phyloP scores from a whole-genome alignment of 2,329 filamentous ascomycete species.

The Aureobasidium lini region DNA sequence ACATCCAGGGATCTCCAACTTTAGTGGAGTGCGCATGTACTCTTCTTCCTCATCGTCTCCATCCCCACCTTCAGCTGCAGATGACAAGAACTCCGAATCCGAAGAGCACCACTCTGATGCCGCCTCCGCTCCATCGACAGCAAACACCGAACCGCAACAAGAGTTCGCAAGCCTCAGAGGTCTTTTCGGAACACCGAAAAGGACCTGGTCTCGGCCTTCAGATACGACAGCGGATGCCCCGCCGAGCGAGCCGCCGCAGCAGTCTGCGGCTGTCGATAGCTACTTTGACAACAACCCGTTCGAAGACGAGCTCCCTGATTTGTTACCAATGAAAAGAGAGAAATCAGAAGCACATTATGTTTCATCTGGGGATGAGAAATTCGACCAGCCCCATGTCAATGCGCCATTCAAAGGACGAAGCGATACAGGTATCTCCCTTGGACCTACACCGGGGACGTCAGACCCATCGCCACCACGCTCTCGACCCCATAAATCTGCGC shows the following conservation, averaged over 20 bases:
- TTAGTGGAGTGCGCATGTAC: neutral
- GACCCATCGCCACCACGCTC: no score
- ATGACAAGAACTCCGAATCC: neutral
- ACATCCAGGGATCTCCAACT: neutral
- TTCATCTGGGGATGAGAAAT: no score
- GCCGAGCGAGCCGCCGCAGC: no score
- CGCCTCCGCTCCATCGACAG: neutral
- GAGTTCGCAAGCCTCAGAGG: neutral
- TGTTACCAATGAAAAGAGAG: no score
- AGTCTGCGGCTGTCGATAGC: neutral
- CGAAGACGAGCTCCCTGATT: no score
- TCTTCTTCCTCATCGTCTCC: neutral
- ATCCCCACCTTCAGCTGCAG: neutral
- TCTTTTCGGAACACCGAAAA: neutral
- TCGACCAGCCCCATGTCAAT: no score
- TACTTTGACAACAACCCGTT: neutral
- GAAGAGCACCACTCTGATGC: neutral
- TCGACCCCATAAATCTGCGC: no score
- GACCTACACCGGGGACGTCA: no score
- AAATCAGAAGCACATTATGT: no score
- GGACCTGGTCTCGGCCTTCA: neutral
- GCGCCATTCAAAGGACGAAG: no score
- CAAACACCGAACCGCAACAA: neutral
- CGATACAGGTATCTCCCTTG: no score
- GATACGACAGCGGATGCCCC: neutral